Evolutionary conservation across 2,329 filamentous ascomycete genomes (phyloP), one percentile per base, ranked within the genome.

Genomic region (Lasiodiplodia hormozganensis): DNA sequence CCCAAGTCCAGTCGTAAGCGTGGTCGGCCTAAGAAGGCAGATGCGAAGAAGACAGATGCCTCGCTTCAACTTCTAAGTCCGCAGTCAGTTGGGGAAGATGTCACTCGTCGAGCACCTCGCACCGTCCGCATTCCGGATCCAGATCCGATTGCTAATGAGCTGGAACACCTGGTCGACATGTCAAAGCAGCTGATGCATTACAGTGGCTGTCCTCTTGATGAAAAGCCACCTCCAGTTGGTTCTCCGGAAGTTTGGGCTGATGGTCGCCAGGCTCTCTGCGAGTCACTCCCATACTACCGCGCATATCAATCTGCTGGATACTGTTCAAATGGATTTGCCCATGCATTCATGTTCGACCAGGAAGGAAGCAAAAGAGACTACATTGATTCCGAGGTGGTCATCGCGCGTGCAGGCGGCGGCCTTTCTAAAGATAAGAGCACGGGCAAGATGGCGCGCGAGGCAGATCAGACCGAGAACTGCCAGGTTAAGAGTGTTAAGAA

Each of bases 231-330:
- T 4, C 78, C 83, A 7, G 57, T 65, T 21, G 76, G 76, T 21
- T 69, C 75, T 21, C 87, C 87, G 7, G 77, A 80, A 12, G 84
- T 88, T 0, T 91, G 87, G 87, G 83, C 88, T 0, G 80, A 86
- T 5, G 81, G 78, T 43, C 84, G 90, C 4, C 86, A 88, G 68
- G 85, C 85, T 16, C 78, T 93, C 0, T 91, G 87, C 71, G 88
- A 92, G 72, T 84, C 88, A 0, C 74, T 92, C 0, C 83, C 85
- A 0, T 91, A 88, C 77, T 92, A 87, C 76, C 85, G 83, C 16
- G 79, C 86, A 1, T 87, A 88, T 47, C 87, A 93, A 71, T 83
- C 86, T 1, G 88, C 87, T 5, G 81, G 84, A 4, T 88, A 93
- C 67, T 81, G 82, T 0, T 80, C 78, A 0, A 78, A 84, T 2